Evolutionary conservation across 139 green algal genomes (phyloP), one percentile per base, ranked within the genome.

Genomic region (Chlorella vulgaris): DNA sequence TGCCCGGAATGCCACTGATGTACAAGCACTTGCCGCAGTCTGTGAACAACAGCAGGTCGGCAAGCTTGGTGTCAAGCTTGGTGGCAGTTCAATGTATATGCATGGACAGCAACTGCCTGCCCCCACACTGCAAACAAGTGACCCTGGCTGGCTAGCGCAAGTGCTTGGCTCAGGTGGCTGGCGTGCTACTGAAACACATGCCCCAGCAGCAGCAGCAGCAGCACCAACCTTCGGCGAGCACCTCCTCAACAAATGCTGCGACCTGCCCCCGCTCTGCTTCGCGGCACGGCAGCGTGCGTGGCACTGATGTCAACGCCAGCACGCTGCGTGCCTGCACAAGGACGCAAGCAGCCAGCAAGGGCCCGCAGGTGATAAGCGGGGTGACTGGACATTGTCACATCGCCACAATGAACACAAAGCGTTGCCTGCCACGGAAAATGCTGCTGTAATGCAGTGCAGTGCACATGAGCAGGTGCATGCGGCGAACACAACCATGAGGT

Each of bases 1-100:
- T 99, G 50, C 96, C 96, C 0, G 96, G 96, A 69, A 99, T 96
- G 24, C 96, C 96, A 47, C 88, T 95, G 60, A 99, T 92, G 86
- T 99, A 99, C 76, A 99, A 85, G 81, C 89, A 98, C 65, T 68
- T 71, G 15, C 94, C 93, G 29, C 83, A 80, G 28, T 82, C 86
- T 91, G 85, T 40, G n/a, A 63, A 42, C 19, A 8, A 10, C 4
- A 15, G 24, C 0, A 28, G 26, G 55, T 43, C 42, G 38, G 69
- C 29, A 28, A 21, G 74, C 22, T n/a, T n/a, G n/a, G n/a, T n/a
- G n/a, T n/a, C n/a, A n/a, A n/a, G n/a, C n/a, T n/a, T n/a, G n/a
- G n/a, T n/a, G n/a, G n/a, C n/a, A n/a, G n/a, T n/a, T n/a, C n/a
- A n/a, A n/a, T n/a, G n/a, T n/a, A n/a, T n/a, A n/a, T n/a, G n/a